Evolutionary conservation across 140 eudicot genomes (phyloP).

Genomic region (Senecio squalidus): DNA sequence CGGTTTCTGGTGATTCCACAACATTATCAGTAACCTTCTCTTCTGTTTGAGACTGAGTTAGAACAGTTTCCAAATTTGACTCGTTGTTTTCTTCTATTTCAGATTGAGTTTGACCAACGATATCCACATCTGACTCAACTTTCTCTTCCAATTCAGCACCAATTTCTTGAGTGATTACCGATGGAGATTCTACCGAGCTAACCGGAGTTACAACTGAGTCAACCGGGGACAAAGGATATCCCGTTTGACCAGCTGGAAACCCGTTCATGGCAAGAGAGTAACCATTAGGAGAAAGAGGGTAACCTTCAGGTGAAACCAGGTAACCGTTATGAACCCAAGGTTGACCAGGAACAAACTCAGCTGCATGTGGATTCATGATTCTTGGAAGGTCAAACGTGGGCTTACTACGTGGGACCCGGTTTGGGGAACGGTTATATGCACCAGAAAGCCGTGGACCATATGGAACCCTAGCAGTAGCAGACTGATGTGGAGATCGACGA

Average conservation of each 20-base stretch:
- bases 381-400: slow-evolving; percentile 45
- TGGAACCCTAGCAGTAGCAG: slow-evolving; percentile 93
- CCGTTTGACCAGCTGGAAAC: slow-evolving; percentile 25
- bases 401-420: slow-evolving; percentile 58
- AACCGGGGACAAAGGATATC: slow-evolving; percentile 35
- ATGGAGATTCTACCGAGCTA: slow-evolving; percentile 46
- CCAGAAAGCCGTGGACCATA: slow-evolving; percentile 93
- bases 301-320: slow-evolving; percentile 61
- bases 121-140: slow-evolving; percentile 10
- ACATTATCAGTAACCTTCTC: slow-evolving; percentile 14
- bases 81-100: slow-evolving; percentile 19
- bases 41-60: slow-evolving; percentile 16
- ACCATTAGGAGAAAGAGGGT: slow-evolving; percentile 57
- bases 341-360: slow-evolving; percentile 81
- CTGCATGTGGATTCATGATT: slow-evolving; percentile 93
- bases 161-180: slow-evolving; percentile 33
- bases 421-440: slow-evolving; percentile 62
- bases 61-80: slow-evolving; percentile 17
- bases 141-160: slow-evolving; percentile 31
- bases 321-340: slow-evolving; percentile 79
- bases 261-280: slow-evolving; percentile 51
- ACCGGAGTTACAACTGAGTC: slow-evolving; percentile 28
- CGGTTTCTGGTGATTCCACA: slow-evolving; percentile 13
- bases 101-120: slow-evolving; percentile 19
- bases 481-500: slow-evolving; percentile 90